Conservation (phyloP, 805 yeast genomes). For the Candida sphagnicola region DNA sequence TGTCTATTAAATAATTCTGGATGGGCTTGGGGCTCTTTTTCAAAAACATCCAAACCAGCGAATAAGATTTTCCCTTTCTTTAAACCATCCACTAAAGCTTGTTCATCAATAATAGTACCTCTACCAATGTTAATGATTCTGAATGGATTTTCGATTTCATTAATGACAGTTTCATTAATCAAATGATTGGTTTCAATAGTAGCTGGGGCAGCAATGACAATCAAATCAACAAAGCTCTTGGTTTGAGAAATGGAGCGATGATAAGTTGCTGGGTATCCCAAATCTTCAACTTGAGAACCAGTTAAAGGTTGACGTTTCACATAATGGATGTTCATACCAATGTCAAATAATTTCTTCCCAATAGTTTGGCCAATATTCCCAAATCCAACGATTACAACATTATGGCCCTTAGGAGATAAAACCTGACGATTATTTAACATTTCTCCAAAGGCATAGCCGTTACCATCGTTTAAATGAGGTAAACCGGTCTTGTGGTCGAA, state of each 20-base stretch:
- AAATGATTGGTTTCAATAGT: slow-evolving; percentile 54
- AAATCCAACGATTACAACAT: slow-evolving; percentile 65
- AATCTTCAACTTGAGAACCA: slow-evolving; percentile 20
- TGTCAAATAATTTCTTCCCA: slow-evolving; percentile 49
- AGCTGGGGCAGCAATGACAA: slow-evolving; percentile 67
- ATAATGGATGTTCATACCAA: slow-evolving; percentile 66
- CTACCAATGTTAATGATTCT: slow-evolving; percentile 74
- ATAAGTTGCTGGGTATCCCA: slow-evolving; percentile 46
- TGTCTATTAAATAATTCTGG: slow-evolving; percentile 48
- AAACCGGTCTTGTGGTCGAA: slow-evolving; percentile 31
- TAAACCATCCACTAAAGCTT: slow-evolving; percentile 59
- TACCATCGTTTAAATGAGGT: slow-evolving; percentile 5
- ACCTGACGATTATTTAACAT: slow-evolving; percentile 41
- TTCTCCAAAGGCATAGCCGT: slow-evolving; percentile 33
- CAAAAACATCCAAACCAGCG: slow-evolving; percentile 73
- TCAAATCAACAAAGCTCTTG: slow-evolving; percentile 46
- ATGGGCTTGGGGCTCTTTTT: slow-evolving; percentile 56
- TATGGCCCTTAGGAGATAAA: slow-evolving; percentile 53
- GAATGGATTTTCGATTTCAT: slow-evolving; percentile 47
- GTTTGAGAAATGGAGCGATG: slow-evolving; percentile 30
- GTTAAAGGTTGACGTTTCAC: slow-evolving; percentile 50
- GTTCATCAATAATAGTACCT: slow-evolving; percentile 64
- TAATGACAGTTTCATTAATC: slow-evolving; percentile 46
- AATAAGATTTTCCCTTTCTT: slow-evolving; percentile 55
- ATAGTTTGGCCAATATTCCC: slow-evolving; percentile 71